Base-by-base conservation (phyloP, 768 basidiomycete genomes). In the Boletus coccyginus region DNA sequence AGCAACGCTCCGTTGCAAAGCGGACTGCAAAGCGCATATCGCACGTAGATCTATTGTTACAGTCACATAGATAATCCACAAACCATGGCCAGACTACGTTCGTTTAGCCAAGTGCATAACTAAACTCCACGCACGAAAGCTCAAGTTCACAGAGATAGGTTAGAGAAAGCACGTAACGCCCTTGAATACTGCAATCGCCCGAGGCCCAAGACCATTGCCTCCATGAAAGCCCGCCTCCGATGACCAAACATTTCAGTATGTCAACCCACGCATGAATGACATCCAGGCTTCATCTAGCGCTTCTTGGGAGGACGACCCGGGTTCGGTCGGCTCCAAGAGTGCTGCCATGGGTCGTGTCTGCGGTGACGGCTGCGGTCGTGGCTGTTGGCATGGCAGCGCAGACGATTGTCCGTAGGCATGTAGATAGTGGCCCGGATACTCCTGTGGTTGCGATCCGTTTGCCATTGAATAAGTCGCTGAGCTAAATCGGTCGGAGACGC, bases 221-320 rank as follows among this genome's bases (percentile, higher is more conserved):
- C 5, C n/a, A 19, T 42, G 29, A 11, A 11, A 40, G 13, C n/a
- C 21, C 36, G 3, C 16, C 1, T 27, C 27, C 71, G 61, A 48
- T 67, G 69, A 7, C 67, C 69, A 35, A 69, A 70, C 14, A 66
- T 21, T 21, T 21, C 21, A 21, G 21, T 21, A 21, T 21, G 21
- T 75, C 76, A 33, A 79, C 80, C 9, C 79, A 24, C 80, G 78
- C 81, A 86, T 82, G 62, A 86, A 85, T 29, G 78, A 79, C 53
- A 78, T 78, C 84, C 84, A 86, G 24, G 81, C 72, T 62, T 82
- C 81, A 50, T 82, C 81, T 40, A 85, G 71, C 41, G 81, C 81
- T 55, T 79, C 79, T 24, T 81, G 73, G 10, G 84, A 73, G 6
- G 83, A 82, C 27, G 88, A 71, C 8, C 87, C 87, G 5, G 88